Evolutionary conservation across 169 alveolate genomes (phyloP).

Genomic region (Plasmodium fragile): DNA sequence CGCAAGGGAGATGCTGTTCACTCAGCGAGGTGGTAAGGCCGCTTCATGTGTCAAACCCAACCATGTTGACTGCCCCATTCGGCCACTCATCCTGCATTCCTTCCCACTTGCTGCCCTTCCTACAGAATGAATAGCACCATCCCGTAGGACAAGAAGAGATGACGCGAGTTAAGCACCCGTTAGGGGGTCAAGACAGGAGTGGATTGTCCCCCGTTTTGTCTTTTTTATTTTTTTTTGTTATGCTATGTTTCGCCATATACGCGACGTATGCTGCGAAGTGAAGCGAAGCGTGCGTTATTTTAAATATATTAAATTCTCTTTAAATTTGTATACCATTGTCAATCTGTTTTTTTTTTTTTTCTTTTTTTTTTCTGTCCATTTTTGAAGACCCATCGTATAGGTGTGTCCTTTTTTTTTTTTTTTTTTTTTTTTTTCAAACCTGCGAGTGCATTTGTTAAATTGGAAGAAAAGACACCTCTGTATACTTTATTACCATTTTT

Average conservation of each 20-base stretch:
- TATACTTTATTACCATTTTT: neutral
- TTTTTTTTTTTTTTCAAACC: slow-evolving; percentile 1
- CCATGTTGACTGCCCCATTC: neutral
- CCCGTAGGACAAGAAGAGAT: neutral
- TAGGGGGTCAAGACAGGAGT: neutral
- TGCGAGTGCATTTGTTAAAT: slow-evolving; percentile 10
- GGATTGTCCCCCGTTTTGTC: neutral
- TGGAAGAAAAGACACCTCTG: slow-evolving; percentile 1
- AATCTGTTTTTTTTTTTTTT: neutral
- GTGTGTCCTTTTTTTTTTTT: slow-evolving; percentile 2
- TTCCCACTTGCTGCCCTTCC: neutral
- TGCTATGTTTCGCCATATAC: neutral
- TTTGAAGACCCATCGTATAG: neutral
- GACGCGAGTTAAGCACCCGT: neutral
- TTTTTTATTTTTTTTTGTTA: neutral
- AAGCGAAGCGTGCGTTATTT: neutral
- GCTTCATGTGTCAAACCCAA: neutral
- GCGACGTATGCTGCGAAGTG: neutral
- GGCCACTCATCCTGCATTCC: neutral
- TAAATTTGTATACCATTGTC: neutral
- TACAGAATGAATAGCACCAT: neutral
- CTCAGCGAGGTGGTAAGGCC: neutral
- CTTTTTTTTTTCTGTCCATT: neutral
- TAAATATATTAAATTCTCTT: neutral
- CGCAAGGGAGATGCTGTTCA: neutral